Base-by-base conservation (phyloP, 2,329 filamentous ascomycete genomes). In the Lasiodiplodia theobromae region DNA sequence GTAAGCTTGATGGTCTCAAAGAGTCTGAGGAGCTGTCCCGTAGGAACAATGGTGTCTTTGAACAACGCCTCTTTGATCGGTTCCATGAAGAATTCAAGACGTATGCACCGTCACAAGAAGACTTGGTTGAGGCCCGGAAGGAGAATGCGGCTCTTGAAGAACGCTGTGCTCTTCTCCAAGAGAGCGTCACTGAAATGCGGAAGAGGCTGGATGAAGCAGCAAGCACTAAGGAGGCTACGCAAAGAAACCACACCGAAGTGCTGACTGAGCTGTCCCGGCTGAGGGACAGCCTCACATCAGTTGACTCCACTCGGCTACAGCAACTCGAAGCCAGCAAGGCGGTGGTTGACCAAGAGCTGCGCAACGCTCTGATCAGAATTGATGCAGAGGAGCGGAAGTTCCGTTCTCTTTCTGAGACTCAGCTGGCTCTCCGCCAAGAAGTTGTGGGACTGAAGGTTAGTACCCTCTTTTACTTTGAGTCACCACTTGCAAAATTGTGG, bases 61-160 rank as follows among this genome's bases (percentile, higher is more conserved):
- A 52, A 52, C 10, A 34, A 3, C n/a, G n/a, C 0, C n/a, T 64
- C n/a, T 23, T 52, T 6, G 11, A 7, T 31, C 47, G 31, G 3
- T 49, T 64, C 4, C 44, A 64, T 11, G 31, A 64, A n/a, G 31
- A 23, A 8, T 38, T 64, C 60, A 52, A 38, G n/a, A 16, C 31
- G 10, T 38, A 8, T 14, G 8, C 12, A 14, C 31, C 51, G 34
- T 40, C 23, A 8, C 40, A 62, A 44, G 38, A 28, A 11, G 25
- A 68, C 10, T 5, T 69, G 12, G 23, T 28, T 18, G 57, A 67
- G 14, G 14, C 57, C 2, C 31, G 44, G 10, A 31, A 54, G n/a
- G 16, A n/a, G 16, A 69, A 67, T 21, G 67, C 66, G 7, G 52
- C 38, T 21, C 51, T 67, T n/a, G 68, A 69, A 16, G 67, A 70